phyloP scores from a whole-genome alignment of 2,329 filamentous ascomycete species.

The Trichophyton benhamiae region DNA sequence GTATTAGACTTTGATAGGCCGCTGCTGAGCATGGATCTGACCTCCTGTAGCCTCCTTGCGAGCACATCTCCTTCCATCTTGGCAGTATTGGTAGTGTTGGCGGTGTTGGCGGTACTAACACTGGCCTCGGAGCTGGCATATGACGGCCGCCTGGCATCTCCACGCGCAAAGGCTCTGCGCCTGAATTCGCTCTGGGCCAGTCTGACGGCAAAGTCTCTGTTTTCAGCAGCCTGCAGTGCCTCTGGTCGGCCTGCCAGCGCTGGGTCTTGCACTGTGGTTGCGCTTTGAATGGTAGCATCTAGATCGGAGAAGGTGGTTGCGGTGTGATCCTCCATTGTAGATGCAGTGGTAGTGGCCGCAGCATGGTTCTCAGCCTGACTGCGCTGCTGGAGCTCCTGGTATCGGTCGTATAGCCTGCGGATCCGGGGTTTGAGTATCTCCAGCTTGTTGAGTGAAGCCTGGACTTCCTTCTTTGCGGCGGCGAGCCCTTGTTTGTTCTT shows the following conservation, averaged over 20 bases:
- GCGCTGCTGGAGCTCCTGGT: constrained; percentile 42
- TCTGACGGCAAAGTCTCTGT: constrained; percentile 64
- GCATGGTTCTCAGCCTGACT: constrained; percentile 22
- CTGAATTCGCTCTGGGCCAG: constrained; percentile 61
- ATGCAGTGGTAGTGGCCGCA: constrained; percentile 8
- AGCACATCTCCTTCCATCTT: constrained; percentile 9
- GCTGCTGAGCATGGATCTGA: constrained; percentile 14
- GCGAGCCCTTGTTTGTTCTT: constrained; percentile 44
- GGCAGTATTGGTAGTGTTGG: no score
- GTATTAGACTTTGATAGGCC: background rate
- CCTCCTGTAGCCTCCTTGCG: constrained; percentile 17
- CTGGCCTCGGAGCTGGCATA: background rate
- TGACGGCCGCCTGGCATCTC: background rate
- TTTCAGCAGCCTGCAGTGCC: constrained; percentile 56
- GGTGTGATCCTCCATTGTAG: background rate
- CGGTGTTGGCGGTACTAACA: no score
- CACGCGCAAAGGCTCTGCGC: constrained; percentile 38
- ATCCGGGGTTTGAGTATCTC: constrained; percentile 72
- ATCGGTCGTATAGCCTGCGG: constrained; percentile 56
- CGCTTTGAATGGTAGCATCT: constrained; percentile 5
- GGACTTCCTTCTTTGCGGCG: constrained; percentile 50
- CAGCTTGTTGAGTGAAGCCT: constrained; percentile 54
- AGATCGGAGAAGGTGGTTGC: background rate
- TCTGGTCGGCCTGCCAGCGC: constrained; percentile 46
- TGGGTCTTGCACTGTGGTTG: constrained; percentile 37